Evolutionary conservation across 2,329 filamentous ascomycete species (phyloP), one percentile per base, ranked within the genome.

Genomic region (Didymella exigua): DNA sequence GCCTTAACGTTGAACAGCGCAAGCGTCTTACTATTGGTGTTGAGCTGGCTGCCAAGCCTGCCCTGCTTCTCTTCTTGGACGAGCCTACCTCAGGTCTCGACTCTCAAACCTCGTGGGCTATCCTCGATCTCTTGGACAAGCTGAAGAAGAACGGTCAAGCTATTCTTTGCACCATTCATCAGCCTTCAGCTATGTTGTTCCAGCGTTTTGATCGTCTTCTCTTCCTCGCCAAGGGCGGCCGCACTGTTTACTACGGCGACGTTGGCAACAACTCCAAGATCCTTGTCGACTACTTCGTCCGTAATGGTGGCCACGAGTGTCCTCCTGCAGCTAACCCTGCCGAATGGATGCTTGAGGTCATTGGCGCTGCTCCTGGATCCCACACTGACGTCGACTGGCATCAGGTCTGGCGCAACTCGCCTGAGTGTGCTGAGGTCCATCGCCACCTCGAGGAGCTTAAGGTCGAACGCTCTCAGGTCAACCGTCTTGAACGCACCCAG

Each of bases 131-230:
- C 10, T 84, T 98, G 34, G 89, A 96, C 76, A 96, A 96, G 76
- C 82, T 97, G 29, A 91, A 91, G 66, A 89, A 93, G 74, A 89
- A 87, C 59, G 93, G 93, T 14, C 72, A 75, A 48, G 93, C 93
- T 46, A 91, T 97, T 75, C 86, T 97, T n/a, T 96, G 92, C 78
- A 97, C 93, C 0, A 97, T 97, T 58, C 93, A 98, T 74, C 93
- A 98, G 75, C 93, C 93, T n/a, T 96, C 91, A 13, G 92, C 93
- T 29, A 92, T 96, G 83, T 82, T 97, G 48, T 96, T 97, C 80
- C 90, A 96, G 73, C 89, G 91, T 54, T 97, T 95, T 71, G 90
- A 95, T 68, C 85, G 89, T 54, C 83, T 95, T 7, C 81, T 93
- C 27, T 91, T 95, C 78, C 79, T 95, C 14, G 86, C 87, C 29